A percentile compares a stretch with the other conserved stretches of the same genome.
Conservation (phyloP, 179 eudicot genomes). For the Amaranthus tricolor region DNA sequence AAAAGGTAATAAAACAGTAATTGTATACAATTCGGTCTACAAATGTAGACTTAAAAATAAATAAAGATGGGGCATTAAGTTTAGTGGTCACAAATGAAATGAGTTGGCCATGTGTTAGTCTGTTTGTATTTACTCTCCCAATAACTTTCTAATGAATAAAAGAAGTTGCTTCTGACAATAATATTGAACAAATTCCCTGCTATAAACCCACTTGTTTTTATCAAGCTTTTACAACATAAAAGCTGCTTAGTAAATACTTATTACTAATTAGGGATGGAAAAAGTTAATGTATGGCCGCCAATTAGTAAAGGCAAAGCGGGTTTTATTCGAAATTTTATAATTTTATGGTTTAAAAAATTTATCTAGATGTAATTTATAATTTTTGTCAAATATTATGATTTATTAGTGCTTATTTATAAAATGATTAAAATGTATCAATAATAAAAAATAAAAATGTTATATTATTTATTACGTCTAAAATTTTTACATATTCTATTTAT, state of each 20-base stretch:
- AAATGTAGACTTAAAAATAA: neutral
- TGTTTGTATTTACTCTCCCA: conserved; percentile 20
- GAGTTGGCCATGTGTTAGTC: conserved; percentile 36
- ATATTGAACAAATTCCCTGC: conserved; percentile 14
- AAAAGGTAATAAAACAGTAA: too few relatives aligned
- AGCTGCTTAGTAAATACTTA: neutral
- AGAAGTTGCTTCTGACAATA: conserved; percentile 24
- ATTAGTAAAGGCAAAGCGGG: neutral
- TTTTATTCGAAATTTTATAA: too few relatives aligned
- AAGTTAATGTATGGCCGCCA: neutral
- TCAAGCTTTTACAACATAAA: neutral
- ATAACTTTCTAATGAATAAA: conserved; percentile 32
- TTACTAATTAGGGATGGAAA: too few relatives aligned
- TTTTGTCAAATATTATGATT: too few relatives aligned
- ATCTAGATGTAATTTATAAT: neutral
- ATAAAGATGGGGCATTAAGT: conserved; percentile 19
- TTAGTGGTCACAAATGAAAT: conserved; percentile 29
- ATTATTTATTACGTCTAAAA: too few relatives aligned
- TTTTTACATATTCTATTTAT: too few relatives aligned
- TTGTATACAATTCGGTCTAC: neutral
- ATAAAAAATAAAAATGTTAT: too few relatives aligned
- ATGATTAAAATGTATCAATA: too few relatives aligned
- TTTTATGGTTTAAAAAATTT: too few relatives aligned
- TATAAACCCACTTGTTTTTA: neutral
- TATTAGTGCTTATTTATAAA: too few relatives aligned